Base-by-base conservation (phyloP, 768 basidiomycete species). In the Mycena vitilis region DNA sequence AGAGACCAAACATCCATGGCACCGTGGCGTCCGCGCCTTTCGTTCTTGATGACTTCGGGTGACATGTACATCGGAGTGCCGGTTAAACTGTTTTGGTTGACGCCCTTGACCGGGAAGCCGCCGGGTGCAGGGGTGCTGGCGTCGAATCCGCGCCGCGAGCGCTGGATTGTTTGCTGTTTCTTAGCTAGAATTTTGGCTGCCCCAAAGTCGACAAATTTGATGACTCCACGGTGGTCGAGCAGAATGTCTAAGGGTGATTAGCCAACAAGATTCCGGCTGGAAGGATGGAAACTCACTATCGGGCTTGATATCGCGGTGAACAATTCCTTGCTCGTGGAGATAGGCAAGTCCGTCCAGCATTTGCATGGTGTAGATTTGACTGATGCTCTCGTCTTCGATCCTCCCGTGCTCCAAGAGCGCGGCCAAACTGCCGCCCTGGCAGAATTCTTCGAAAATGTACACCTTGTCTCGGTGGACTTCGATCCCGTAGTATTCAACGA, bases 61-160 rank as follows among this genome's bases (percentile, higher is more conserved):
- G 96, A 98, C 95, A 99, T 98, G 79, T 99, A 99, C 97, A 99
- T 99, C 0, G 98, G 98, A 15, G 98, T 99, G 20, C 96, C 97
- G 1, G 96, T 98, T 40, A 99, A 81, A 73, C 93, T 94, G 80
- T 95, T 96, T 76, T 91, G 90, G 80, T 91, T 83, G 7, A 76
- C 79, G 38, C 85, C 88, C 30, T 85, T 77, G 7, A 83, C 82
- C 73, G 76, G 86, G 70, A 80, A 68, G 70, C 81, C 76, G 36
- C 81, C 76, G 36, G 78, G 73, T 49, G 78, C 73, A 12, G 76
- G 74, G 54, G 75, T 79, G 23, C 75, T 73, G 7, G 49, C 16
- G n/a, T 80, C 88, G 4, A 85, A 75, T 9, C 80, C 81, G 34
- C 91, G 88, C 38, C 93, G 89, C 16, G 91, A 87, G 58, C 89